These are phyloP conservation scores for Vitis amurensis DNA, from an alignment of 164 flowering plant species.

Conservation along the genomic window DNA sequence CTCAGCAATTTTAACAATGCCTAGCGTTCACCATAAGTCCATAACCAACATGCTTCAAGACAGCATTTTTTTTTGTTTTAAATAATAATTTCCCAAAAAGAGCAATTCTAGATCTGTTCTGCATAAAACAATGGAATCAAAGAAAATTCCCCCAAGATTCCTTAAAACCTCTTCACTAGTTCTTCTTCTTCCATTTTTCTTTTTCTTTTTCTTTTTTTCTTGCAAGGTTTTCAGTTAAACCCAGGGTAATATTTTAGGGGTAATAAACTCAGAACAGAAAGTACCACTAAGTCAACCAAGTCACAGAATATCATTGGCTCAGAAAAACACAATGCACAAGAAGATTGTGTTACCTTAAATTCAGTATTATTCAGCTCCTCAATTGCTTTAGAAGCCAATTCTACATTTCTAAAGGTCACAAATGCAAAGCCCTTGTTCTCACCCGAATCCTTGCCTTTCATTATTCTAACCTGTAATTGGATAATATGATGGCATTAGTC, in stretches of 20 bases:
- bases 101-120: too few species aligned
- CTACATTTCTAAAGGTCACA: conserved; percentile 71
- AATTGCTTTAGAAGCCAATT: conserved; percentile 77
- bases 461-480: conserved; percentile 63
- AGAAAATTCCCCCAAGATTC: too few species aligned
- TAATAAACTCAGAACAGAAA: neutral
- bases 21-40: too few species aligned
- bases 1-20: neutral
- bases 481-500: neutral
- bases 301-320: neutral
- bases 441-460: conserved; percentile 71
- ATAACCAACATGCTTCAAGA: too few species aligned
- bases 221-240: neutral
- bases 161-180: too few species aligned
- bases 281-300: neutral
- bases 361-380: conserved; percentile 62
- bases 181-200: too few species aligned
- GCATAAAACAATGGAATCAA: too few species aligned
- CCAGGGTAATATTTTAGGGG: neutral
- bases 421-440: conserved; percentile 90
- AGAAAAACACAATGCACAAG: neutral
- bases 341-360: conserved; percentile 54
- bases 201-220: neutral
- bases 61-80: too few species aligned
- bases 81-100: too few species aligned